phyloP scores from a whole-genome alignment of 176 grass and related monocot species.

The sorghum (Sorghum bicolor) region DNA sequence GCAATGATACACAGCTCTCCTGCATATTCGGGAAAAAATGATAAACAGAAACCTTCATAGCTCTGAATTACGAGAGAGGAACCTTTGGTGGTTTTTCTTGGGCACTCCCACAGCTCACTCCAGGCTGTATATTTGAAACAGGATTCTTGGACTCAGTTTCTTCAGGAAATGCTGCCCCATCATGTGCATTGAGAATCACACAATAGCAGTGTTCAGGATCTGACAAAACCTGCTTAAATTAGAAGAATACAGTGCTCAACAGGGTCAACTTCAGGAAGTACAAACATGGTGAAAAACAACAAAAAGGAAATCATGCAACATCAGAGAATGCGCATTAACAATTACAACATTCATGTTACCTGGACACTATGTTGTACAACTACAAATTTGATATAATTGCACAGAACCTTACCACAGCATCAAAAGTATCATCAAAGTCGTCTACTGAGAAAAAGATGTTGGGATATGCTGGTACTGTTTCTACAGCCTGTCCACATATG shows the following conservation, averaged over 20 bases:
- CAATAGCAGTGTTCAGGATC: constrained; percentile 97
- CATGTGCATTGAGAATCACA: constrained; percentile 88
- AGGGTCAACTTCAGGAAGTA: not conserved
- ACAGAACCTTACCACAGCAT: constrained; percentile 75
- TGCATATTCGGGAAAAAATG: not conserved
- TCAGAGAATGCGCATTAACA: not conserved
- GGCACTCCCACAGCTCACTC: constrained; percentile 13
- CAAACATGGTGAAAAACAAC: not conserved
- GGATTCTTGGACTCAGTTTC: constrained; percentile 27
- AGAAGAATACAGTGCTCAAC: constrained; percentile 1
- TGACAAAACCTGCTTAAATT: constrained; percentile 79
- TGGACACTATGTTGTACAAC: not conserved
- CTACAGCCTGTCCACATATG: constrained; percentile 54
- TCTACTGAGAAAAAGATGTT: constrained; percentile 95
- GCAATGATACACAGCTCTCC: too few relatives aligned
- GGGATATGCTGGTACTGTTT: constrained; percentile 85
- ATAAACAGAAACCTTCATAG: constrained; percentile 4
- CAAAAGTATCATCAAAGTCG: constrained; percentile 98
- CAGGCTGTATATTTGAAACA: constrained; percentile 29
- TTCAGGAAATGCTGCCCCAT: constrained; percentile 93
- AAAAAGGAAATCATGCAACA: not conserved
- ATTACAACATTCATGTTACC: not conserved
- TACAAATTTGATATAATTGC: not conserved
- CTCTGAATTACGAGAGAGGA: not conserved
- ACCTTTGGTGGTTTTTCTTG: constrained; percentile 69